phyloP scores from a whole-genome alignment of 2,329 filamentous ascomycete genomes.

The Fusarium neocosmosporiellum region DNA sequence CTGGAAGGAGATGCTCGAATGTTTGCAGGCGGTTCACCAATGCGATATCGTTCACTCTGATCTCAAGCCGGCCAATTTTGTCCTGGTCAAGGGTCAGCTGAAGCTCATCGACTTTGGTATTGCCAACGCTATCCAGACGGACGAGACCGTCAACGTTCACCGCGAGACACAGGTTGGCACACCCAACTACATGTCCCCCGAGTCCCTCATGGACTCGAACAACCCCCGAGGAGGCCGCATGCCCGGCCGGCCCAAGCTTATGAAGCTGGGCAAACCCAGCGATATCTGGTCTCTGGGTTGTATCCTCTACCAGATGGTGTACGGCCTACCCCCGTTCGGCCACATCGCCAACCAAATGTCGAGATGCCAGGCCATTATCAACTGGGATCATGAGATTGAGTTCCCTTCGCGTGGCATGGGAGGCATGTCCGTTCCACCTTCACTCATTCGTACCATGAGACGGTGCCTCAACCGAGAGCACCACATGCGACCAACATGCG shows the following conservation, averaged over 20 bases:
- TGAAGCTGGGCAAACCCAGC: conserved; percentile 95
- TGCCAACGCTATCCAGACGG: conserved; percentile 94
- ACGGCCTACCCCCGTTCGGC: conserved; percentile 94
- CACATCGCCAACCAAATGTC: conserved; percentile 90
- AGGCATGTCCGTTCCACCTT: conserved; percentile 67
- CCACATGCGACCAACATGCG: conserved; percentile 71
- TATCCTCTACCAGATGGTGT: conserved; percentile 98
- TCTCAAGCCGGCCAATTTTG: conserved; percentile 96
- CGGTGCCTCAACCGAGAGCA: conserved; percentile 72
- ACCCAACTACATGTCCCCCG: conserved; percentile 98
- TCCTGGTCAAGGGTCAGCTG: conserved; percentile 87
- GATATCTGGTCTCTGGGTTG: conserved; percentile 97
- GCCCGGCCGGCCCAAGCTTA: conserved; percentile 72
- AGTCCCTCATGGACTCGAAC: conserved; percentile 90
- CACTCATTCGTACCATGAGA: conserved; percentile 70
- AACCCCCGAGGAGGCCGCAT: conserved; percentile 62
- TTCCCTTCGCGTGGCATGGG: conserved; percentile 78
- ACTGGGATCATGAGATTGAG: conserved; percentile 78
- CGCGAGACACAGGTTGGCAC: conserved; percentile 95
- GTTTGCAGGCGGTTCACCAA: conserved; percentile 87
- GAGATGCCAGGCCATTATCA: conserved; percentile 87
- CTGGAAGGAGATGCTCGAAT: conserved; percentile 99
- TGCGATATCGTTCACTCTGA: conserved; percentile 96
- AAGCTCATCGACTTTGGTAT: conserved; percentile 99
- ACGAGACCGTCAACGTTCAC: conserved; percentile 97